These are phyloP conservation scores for Postia placenta DNA, from an alignment of 768 basidiomycete species.

Conservation along the genomic window DNA sequence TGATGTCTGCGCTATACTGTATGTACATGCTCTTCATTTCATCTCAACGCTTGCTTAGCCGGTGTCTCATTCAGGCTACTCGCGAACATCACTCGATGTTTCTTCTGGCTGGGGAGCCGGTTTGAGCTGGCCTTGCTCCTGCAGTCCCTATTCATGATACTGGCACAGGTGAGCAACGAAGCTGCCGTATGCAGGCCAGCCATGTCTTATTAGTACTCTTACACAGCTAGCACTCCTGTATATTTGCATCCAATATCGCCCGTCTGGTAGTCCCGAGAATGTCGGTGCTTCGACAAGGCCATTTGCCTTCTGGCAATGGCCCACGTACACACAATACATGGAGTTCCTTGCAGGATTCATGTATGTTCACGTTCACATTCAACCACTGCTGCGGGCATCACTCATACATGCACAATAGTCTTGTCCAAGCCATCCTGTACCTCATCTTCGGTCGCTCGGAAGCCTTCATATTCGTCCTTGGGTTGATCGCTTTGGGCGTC, in stretches of 20 bases:
- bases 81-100: conserved; percentile 84
- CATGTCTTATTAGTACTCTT: conserved; percentile 7
- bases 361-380: conserved; percentile 48
- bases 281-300: conserved; percentile 57
- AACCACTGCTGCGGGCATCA: not conserved
- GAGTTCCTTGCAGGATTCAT: conserved; percentile 79
- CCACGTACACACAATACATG: conserved; percentile 67
- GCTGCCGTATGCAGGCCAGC: conserved; percentile 1
- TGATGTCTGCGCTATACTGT: conserved; percentile 85
- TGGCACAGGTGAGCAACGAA: conserved; percentile 65
- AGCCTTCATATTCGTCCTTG: conserved; percentile 55
- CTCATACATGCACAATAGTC: conserved; percentile 23
- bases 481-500: conserved; percentile 73
- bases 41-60: not conserved
- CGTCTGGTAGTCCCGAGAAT: conserved; percentile 51
- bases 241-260: conserved; percentile 73
- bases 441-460: conserved; percentile 65
- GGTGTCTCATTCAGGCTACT: conserved; percentile 42
- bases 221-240: conserved; percentile 68
- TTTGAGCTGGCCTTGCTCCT: conserved; percentile 76
- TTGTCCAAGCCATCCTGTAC: conserved; percentile 68
- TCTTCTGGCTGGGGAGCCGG: conserved; percentile 81
- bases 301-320: conserved; percentile 84
- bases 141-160: conserved; percentile 81
- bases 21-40: conserved; percentile 17